These are phyloP conservation scores for Cryphonectria parasitica DNA, from an alignment of 2,329 filamentous ascomycete species.

Conservation along the genomic window DNA sequence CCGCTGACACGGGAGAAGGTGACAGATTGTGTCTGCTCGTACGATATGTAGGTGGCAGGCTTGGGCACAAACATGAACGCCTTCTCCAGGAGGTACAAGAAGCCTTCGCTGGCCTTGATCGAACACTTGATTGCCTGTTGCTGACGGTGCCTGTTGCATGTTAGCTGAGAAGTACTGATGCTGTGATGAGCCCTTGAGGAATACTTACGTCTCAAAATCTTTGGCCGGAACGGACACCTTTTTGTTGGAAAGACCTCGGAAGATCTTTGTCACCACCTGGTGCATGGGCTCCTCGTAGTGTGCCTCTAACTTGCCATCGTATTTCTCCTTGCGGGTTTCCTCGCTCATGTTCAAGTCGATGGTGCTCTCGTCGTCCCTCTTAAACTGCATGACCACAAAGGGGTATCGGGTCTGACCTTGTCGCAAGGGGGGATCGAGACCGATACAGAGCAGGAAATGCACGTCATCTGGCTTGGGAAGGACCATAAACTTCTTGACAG, in stretches of 20 bases:
- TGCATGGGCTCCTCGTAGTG: constrained; percentile 95
- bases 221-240: constrained; percentile 92
- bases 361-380: constrained; percentile 95
- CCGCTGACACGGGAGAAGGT: constrained; percentile 96
- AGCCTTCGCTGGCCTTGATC: constrained; percentile 99
- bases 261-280: constrained; percentile 92
- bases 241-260: constrained; percentile 91
- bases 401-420: constrained; percentile 98
- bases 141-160: constrained; percentile 72
- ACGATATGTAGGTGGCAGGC: constrained; percentile 94
- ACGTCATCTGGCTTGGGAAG: constrained; percentile 98
- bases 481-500: constrained; percentile 98
- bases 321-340: constrained; percentile 79
- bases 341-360: constrained; percentile 96
- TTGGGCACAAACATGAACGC: constrained; percentile 99
- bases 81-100: constrained; percentile 96
- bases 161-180: constrained; percentile 16
- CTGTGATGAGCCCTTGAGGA: background rate
- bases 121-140: constrained; percentile 98
- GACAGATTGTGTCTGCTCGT: constrained; percentile 88
- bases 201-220: constrained; percentile 77
- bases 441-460: constrained; percentile 92
- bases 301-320: constrained; percentile 84
- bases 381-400: constrained; percentile 99
- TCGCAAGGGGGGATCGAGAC: constrained; percentile 89